A percentile compares a stretch with the other conserved stretches of the same genome.
Evolutionary conservation across 352 stramenopile species (phyloP).

Genomic region (Hyphochytrium catenoides): DNA sequence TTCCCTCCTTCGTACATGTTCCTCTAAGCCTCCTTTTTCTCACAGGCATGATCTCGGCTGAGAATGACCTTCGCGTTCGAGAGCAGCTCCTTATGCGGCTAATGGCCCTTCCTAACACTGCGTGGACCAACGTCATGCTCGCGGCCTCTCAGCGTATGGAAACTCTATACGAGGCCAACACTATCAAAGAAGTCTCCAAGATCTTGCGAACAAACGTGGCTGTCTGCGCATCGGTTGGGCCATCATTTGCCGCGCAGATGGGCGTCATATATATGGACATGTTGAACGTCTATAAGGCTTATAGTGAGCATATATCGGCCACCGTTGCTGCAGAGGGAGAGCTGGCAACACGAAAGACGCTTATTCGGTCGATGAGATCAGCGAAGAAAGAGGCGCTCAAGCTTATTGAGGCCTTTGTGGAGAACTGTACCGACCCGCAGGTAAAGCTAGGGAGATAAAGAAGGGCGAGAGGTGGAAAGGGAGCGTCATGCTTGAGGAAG

Average conservation of each 20-base stretch:
- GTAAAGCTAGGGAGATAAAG: too few relatives aligned
- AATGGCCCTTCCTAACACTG: slow-evolving; percentile 86
- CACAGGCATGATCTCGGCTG: slow-evolving; percentile 33
- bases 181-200: slow-evolving; percentile 82
- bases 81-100: slow-evolving; percentile 69
- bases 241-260: slow-evolving; percentile 89
- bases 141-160: slow-evolving; percentile 41
- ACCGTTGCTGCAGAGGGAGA: slow-evolving; percentile 70
- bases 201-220: slow-evolving; percentile 94
- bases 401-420: slow-evolving; percentile 87
- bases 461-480: slow-evolving; percentile 15
- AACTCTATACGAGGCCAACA: slow-evolving; percentile 39
- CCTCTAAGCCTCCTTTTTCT: background rate
- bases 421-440: slow-evolving; percentile 36
- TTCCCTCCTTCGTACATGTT: too few relatives aligned
- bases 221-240: slow-evolving; percentile 80
- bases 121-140: slow-evolving; percentile 59
- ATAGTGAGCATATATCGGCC: slow-evolving; percentile 84
- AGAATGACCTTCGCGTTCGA: slow-evolving; percentile 50
- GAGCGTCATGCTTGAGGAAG: slow-evolving; percentile 24
- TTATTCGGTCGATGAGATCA: slow-evolving; percentile 73
- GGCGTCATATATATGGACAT: slow-evolving; percentile 94
- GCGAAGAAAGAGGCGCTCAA: slow-evolving; percentile 91
- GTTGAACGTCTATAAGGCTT: slow-evolving; percentile 95
- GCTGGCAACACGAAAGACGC: slow-evolving; percentile 77